Percentiles rank a stretch among this genome's conserved stretches.
Conservation (phyloP, 2,329 filamentous ascomycete species). For the Zymoseptoria crescenta region DNA sequence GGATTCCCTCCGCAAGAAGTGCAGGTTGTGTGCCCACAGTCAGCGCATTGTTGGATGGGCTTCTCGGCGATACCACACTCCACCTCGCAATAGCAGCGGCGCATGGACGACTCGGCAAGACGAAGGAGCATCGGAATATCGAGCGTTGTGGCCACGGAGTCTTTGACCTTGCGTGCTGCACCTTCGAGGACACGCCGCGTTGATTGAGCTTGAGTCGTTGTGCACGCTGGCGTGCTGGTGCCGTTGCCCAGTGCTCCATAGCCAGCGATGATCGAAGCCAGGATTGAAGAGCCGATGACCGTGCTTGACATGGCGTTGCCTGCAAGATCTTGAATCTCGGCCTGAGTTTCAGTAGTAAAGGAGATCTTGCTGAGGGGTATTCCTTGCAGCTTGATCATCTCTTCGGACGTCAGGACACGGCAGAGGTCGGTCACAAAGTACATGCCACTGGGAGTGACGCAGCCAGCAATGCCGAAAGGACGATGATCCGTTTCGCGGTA, state of each 20-base stretch:
- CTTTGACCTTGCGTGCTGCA: background rate
- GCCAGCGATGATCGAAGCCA: conserved; percentile 50
- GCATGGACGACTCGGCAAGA: conserved; percentile 7
- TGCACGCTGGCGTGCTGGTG: background rate
- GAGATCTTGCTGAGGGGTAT: conserved; percentile 55
- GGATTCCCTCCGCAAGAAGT: conserved; percentile 48
- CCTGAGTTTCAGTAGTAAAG: conserved; percentile 52
- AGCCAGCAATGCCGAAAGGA: conserved; percentile 53
- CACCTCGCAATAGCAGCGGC: conserved; percentile 51
- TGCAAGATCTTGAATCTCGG: conserved; percentile 59
- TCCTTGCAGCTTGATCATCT: conserved; percentile 60
- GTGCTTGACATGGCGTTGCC: conserved; percentile 76
- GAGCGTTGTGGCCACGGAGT: background rate
- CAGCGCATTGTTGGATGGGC: conserved; percentile 40
- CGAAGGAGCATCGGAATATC: conserved; percentile 26
- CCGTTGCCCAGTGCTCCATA: conserved; percentile 3
- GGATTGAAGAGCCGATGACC: conserved; percentile 57
- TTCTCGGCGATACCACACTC: conserved; percentile 32
- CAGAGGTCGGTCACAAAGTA: conserved; percentile 55
- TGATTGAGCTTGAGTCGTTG: background rate
- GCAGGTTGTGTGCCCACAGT: conserved; percentile 51
- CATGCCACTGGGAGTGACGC: conserved; percentile 59
- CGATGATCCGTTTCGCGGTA: conserved; percentile 48
- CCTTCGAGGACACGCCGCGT: background rate
- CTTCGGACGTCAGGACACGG: conserved; percentile 53